Evolutionary conservation across 2,329 filamentous ascomycete species (phyloP).

Genomic region (Diaporthe ilicicola): DNA sequence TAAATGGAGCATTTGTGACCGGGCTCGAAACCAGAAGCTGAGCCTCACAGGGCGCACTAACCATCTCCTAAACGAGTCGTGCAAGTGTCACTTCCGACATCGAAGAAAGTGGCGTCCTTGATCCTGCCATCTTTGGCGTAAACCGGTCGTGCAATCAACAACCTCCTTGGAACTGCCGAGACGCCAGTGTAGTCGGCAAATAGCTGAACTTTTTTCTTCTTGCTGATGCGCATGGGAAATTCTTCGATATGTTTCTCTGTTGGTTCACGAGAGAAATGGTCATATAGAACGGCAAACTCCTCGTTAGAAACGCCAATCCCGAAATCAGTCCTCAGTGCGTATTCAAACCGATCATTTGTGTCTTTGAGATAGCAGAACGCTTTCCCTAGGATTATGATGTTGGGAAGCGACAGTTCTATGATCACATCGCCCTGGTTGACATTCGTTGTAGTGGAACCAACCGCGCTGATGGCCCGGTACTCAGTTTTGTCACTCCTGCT

Average conservation of each 20-base stretch:
- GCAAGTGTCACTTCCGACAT: neutral
- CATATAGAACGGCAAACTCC: neutral
- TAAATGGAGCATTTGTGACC: neutral
- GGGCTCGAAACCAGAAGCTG: too few species aligned
- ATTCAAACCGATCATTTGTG: neutral
- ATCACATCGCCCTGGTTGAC: neutral
- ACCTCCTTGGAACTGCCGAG: neutral
- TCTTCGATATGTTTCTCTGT: neutral
- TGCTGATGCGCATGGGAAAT: neutral
- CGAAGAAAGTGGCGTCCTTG: neutral
- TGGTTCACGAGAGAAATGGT: neutral
- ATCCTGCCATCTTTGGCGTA: neutral
- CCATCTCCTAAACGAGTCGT: neutral
- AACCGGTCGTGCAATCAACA: slow-evolving; percentile 14
- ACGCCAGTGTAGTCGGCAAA: neutral
- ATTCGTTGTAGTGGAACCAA: neutral
- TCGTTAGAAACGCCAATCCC: neutral
- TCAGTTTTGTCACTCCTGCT: neutral
- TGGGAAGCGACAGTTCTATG: neutral
- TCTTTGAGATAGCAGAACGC: slow-evolving; percentile 23
- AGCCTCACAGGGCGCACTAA: neutral
- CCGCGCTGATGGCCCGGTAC: neutral
- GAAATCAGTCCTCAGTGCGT: neutral
- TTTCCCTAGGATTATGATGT: slow-evolving; percentile 1
- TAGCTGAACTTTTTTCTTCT: neutral